These are phyloP conservation scores for Suhomyces kilbournensis DNA, from an alignment of 805 yeast genomes.

Conservation along the genomic window DNA sequence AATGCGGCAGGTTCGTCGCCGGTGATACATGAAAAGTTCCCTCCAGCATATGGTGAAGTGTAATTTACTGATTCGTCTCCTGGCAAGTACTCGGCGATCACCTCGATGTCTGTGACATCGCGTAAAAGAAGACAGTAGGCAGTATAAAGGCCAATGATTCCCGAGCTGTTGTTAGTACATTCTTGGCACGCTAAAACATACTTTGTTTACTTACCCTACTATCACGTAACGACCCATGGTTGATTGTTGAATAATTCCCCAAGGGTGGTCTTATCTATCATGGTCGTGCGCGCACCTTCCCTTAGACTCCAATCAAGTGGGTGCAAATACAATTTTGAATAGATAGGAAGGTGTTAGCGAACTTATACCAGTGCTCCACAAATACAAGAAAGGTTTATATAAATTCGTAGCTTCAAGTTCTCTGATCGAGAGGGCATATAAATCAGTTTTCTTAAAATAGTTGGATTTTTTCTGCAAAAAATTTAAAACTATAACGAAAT, in stretches of 20 bases:
- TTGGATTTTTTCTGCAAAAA: too few relatives aligned
- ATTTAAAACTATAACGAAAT: too few relatives aligned
- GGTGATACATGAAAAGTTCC: constrained; percentile 45
- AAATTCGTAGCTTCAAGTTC: too few relatives aligned
- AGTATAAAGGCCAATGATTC: constrained; percentile 67
- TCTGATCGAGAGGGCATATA: too few relatives aligned
- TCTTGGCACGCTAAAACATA: too few relatives aligned
- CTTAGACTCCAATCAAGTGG: background rate
- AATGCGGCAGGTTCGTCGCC: constrained; percentile 48
- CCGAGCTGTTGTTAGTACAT: constrained; percentile 40
- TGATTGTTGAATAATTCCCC: background rate
- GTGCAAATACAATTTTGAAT: background rate
- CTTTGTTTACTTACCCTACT: constrained; percentile 26
- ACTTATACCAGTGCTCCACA: too few relatives aligned
- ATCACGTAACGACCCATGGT: constrained; percentile 21
- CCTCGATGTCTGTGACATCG: constrained; percentile 44
- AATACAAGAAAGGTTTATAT: too few relatives aligned
- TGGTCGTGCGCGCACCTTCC: background rate
- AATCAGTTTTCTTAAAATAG: too few relatives aligned
- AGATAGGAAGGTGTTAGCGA: too few relatives aligned
- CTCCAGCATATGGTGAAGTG: constrained; percentile 77
- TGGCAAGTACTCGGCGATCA: constrained; percentile 66
- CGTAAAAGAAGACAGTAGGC: constrained; percentile 46
- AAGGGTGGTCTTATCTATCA: background rate
- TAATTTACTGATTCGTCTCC: constrained; percentile 74